phyloP scores from a whole-genome alignment of 306 rosid species.

The Oxytropis ochrocephala region DNA sequence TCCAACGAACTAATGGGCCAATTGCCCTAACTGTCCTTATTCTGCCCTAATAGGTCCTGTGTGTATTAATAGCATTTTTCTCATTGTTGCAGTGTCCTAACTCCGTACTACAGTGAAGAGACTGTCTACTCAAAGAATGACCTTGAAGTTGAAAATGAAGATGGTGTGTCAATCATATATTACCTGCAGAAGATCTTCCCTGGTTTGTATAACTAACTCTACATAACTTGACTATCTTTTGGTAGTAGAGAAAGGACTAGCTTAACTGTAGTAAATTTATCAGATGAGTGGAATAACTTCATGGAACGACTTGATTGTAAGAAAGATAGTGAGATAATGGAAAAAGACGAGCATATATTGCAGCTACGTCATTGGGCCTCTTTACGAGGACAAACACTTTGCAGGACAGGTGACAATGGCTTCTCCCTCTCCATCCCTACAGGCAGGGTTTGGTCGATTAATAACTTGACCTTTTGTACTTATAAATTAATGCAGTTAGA shows the following conservation, averaged over 20 bases:
- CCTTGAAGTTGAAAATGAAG: slow-evolving; percentile 96
- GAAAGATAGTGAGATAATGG: slow-evolving; percentile 76
- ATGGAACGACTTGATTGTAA: slow-evolving; percentile 88
- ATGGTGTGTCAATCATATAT: slow-evolving; percentile 86
- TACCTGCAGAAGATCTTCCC: slow-evolving; percentile 97
- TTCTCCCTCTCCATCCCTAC: slow-evolving; percentile 1
- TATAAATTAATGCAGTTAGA: slow-evolving; percentile 56
- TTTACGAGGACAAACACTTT: slow-evolving; percentile 89
- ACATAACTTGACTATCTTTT: slow-evolving; percentile 14
- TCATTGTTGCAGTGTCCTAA: slow-evolving; percentile 61
- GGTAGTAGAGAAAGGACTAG: neutral
- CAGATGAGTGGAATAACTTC: slow-evolving; percentile 98
- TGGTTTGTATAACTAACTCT: slow-evolving; percentile 45
- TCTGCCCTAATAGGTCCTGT: neutral
- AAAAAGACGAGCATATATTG: slow-evolving; percentile 74
- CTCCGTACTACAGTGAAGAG: slow-evolving; percentile 99
- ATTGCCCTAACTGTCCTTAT: neutral
- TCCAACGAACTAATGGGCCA: neutral
- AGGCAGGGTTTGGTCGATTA: slow-evolving; percentile 9
- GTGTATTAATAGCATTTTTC: slow-evolving; percentile 12
- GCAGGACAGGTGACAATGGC: slow-evolving; percentile 68
- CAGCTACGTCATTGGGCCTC: slow-evolving; percentile 98
- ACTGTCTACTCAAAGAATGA: slow-evolving; percentile 87
- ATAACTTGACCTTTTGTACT: slow-evolving; percentile 18
- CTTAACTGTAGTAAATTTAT: slow-evolving; percentile 18